phyloP scores from a whole-genome alignment of 2,329 filamentous ascomycete genomes.

The Metarhizium album region DNA sequence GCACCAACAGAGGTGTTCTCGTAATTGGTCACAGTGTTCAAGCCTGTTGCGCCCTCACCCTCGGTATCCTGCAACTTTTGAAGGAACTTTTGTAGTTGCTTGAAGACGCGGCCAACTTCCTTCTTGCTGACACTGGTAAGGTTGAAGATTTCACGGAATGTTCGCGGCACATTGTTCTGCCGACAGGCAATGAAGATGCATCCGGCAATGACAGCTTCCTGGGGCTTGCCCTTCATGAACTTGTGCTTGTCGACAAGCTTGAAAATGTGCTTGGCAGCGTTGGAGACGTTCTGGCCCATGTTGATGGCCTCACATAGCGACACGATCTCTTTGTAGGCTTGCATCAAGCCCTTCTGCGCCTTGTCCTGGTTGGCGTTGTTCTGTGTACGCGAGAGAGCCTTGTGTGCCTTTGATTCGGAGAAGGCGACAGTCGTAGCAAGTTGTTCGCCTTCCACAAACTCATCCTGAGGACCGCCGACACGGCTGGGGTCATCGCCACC shows the following conservation, averaged over 20 bases:
- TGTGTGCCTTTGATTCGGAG: slow-evolving; percentile 59
- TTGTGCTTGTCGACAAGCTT: slow-evolving; percentile 90
- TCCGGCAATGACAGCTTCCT: slow-evolving; percentile 86
- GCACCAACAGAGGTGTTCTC: slow-evolving; percentile 70
- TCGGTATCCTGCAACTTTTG: slow-evolving; percentile 56
- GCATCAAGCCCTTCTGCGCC: slow-evolving; percentile 66
- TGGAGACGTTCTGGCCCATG: slow-evolving; percentile 69
- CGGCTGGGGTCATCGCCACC: slow-evolving; percentile 93
- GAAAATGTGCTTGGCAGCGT: slow-evolving; percentile 89
- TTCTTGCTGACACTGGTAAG: slow-evolving; percentile 93
- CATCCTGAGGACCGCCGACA: slow-evolving; percentile 90
- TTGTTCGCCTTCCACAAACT: slow-evolving; percentile 80
- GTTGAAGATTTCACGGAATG: slow-evolving; percentile 89
- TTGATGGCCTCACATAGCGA: slow-evolving; percentile 77
- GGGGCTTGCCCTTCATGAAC: slow-evolving; percentile 88
- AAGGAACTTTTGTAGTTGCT: slow-evolving; percentile 81
- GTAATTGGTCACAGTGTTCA: slow-evolving; percentile 56
- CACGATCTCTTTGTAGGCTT: slow-evolving; percentile 83
- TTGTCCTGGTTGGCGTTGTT: slow-evolving; percentile 81
- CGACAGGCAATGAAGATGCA: slow-evolving; percentile 98
- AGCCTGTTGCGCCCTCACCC: slow-evolving; percentile 33
- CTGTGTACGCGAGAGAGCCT: slow-evolving; percentile 73
- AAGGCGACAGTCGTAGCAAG: slow-evolving; percentile 82
- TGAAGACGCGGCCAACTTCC: slow-evolving; percentile 94
- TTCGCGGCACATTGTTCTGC: slow-evolving; percentile 74